A percentile compares a stretch with the other conserved stretches of the same genome.
Evolutionary conservation across 2,329 filamentous ascomycete species (phyloP).

Genomic region (Aspergillus sp.): DNA sequence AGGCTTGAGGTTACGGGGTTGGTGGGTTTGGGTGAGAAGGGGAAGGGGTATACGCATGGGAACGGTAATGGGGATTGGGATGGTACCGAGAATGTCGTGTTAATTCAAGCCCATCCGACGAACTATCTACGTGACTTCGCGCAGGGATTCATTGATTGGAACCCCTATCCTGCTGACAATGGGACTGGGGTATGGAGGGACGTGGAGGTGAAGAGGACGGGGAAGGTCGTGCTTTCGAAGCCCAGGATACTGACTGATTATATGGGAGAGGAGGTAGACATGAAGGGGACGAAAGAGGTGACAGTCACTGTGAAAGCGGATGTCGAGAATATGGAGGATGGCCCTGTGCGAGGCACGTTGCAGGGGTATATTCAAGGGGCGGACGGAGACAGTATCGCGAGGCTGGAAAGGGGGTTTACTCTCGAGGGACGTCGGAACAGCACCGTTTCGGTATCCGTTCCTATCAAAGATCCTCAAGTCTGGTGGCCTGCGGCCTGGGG

Average conservation of each 20-base stretch:
- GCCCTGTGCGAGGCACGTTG: slow-evolving; percentile 18
- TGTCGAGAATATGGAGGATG: slow-evolving; percentile 35
- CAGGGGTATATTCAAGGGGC: slow-evolving; percentile 18
- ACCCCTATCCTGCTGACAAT: slow-evolving; percentile 61
- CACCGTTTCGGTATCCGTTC: slow-evolving; percentile 40
- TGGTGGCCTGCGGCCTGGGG: slow-evolving; percentile 67
- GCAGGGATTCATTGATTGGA: slow-evolving; percentile 63
- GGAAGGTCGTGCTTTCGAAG: slow-evolving; percentile 47
- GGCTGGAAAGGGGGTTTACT: slow-evolving; percentile 34
- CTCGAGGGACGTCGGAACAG: slow-evolving; percentile 40
- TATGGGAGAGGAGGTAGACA: slow-evolving; percentile 19
- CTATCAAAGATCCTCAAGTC: slow-evolving; percentile 48
- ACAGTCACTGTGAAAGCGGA: slow-evolving; percentile 40
- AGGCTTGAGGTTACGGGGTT: slow-evolving; percentile 54
- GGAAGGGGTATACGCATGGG: neutral
- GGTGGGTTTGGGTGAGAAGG: neutral
- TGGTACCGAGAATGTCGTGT: slow-evolving; percentile 32
- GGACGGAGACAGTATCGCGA: neutral
- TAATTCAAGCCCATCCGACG: slow-evolving; percentile 57
- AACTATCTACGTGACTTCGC: slow-evolving; percentile 61
- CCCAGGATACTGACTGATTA: slow-evolving; percentile 50
- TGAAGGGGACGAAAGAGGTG: slow-evolving; percentile 13
- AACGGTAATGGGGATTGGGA: neutral
- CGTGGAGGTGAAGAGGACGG: slow-evolving; percentile 56
- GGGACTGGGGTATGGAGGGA: slow-evolving; percentile 64